These are phyloP conservation scores for Lactuca saligna DNA, from an alignment of 129 eudicot genomes.

Conservation along the genomic window DNA sequence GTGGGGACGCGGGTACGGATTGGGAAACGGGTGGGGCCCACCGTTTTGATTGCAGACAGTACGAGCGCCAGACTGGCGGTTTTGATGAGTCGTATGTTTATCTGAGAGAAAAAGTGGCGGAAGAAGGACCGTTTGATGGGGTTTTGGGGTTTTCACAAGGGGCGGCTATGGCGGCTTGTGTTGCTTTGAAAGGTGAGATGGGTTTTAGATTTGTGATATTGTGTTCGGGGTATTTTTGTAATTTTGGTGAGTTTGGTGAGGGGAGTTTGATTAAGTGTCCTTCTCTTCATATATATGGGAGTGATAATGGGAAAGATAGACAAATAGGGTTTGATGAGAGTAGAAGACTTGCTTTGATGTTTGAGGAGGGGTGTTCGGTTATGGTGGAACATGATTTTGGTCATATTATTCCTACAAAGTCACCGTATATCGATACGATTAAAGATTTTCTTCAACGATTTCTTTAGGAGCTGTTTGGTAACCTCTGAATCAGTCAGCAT, in stretches of 20 bases:
- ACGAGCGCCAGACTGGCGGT: conserved; percentile 78
- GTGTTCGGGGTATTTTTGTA: conserved; percentile 82
- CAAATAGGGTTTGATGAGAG: conserved; percentile 74
- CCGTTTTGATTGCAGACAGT: conserved; percentile 78
- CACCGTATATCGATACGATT: conserved; percentile 73
- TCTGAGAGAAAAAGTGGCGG: conserved; percentile 44
- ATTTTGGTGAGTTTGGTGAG: conserved; percentile 28
- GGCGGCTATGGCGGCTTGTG: conserved; percentile 90
- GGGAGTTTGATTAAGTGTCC: conserved; percentile 62
- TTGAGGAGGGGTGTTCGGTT: conserved; percentile 68
- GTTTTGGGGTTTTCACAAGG: conserved; percentile 97
- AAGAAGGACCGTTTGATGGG: conserved; percentile 81
- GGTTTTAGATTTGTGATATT: conserved; percentile 72
- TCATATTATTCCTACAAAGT: conserved; percentile 86
- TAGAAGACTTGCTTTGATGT: conserved; percentile 61
- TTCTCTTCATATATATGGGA: conserved; percentile 86
- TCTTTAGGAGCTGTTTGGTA: conserved; percentile 16
- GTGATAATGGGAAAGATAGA: conserved; percentile 62
- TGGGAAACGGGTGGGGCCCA: conserved; percentile 53
- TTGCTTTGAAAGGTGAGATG: conserved; percentile 54
- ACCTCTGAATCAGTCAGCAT: too few relatives aligned
- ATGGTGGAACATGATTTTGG: conserved; percentile 77
- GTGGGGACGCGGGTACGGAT: conserved; percentile 28
- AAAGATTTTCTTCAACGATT: conserved; percentile 71
- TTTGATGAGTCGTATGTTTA: conserved; percentile 63